Evolutionary conservation across 306 rosid genomes (phyloP).

Genomic region (Luffa acutangula): DNA sequence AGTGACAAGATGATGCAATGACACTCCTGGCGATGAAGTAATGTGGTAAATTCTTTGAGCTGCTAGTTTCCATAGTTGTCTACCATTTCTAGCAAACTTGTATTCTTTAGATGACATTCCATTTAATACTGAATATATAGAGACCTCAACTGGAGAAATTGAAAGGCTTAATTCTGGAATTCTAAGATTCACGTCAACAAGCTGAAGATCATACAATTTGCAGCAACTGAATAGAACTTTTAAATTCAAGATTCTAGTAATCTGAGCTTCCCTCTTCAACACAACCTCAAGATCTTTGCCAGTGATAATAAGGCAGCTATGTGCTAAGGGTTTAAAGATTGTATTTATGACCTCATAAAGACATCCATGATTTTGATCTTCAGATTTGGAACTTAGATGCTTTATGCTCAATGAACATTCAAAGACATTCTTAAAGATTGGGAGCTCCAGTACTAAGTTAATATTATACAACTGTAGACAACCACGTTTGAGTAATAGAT

Average conservation of each 20-base stretch:
- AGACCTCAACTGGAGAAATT: slow-evolving; percentile 50
- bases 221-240: slow-evolving; percentile 30
- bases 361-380: slow-evolving; percentile 31
- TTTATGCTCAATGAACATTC: slow-evolving; percentile 37
- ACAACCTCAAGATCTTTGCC: slow-evolving; percentile 47
- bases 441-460: slow-evolving; percentile 36
- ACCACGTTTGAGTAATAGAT: slow-evolving; percentile 53
- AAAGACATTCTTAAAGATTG: slow-evolving; percentile 34
- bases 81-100: slow-evolving; percentile 49
- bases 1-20: slow-evolving; percentile 42
- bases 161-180: slow-evolving; percentile 48
- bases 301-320: slow-evolving; percentile 26
- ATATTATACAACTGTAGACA: slow-evolving; percentile 36
- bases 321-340: slow-evolving; percentile 37
- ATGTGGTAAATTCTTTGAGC: slow-evolving; percentile 44
- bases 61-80: slow-evolving; percentile 74
- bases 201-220: slow-evolving; percentile 45
- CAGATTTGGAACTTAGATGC: slow-evolving; percentile 44
- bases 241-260: slow-evolving; percentile 25
- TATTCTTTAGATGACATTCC: slow-evolving; percentile 30
- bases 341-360: slow-evolving; percentile 36
- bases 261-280: slow-evolving; percentile 23
- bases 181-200: slow-evolving; percentile 34
- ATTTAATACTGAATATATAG: slow-evolving; percentile 31
- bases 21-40: slow-evolving; percentile 32